A percentile compares a stretch with the other conserved stretches of the same genome.
Conservation (phyloP, 2,329 filamentous ascomycete genomes). For the Clonostachys chloroleuca region DNA sequence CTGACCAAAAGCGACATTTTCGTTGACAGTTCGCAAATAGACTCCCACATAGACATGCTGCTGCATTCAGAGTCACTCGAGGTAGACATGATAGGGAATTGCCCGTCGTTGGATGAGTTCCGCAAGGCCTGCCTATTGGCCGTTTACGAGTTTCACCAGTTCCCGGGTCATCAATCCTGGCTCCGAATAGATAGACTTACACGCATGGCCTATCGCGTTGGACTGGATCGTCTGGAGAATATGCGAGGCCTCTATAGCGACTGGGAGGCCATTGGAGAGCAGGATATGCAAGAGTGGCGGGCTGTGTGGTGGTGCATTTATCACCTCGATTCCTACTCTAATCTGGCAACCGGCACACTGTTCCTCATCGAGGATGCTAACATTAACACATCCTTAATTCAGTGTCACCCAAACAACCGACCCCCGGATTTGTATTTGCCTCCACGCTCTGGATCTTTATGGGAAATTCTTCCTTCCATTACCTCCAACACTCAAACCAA, state of each 20-base stretch:
- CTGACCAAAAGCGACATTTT: background rate
- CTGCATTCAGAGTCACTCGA: background rate
- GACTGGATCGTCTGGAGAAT: constrained; percentile 6
- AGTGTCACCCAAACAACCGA: background rate
- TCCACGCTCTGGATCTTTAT: background rate
- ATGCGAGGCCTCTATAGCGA: background rate
- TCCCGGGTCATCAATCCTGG: constrained; percentile 8
- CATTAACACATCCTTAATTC: background rate
- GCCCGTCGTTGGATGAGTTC: background rate
- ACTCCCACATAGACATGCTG: constrained; percentile 1
- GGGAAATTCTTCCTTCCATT: background rate
- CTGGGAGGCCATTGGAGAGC: background rate
- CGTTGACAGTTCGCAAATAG: background rate
- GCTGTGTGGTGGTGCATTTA: constrained; percentile 10
- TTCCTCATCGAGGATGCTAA: constrained; percentile 6
- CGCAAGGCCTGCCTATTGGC: constrained; percentile 1
- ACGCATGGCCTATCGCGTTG: constrained; percentile 6
- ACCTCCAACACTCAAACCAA: background rate
- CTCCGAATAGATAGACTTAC: constrained; percentile 5
- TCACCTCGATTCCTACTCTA: constrained; percentile 9
- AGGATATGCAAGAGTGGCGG: constrained; percentile 8
- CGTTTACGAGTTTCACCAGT: constrained; percentile 3
- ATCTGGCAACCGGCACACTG: constrained; percentile 5
- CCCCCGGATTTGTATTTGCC: background rate
- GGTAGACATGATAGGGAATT: background rate